phyloP scores from a whole-genome alignment of 1,284 basidiomycete species.

The Ustilago crameri region DNA sequence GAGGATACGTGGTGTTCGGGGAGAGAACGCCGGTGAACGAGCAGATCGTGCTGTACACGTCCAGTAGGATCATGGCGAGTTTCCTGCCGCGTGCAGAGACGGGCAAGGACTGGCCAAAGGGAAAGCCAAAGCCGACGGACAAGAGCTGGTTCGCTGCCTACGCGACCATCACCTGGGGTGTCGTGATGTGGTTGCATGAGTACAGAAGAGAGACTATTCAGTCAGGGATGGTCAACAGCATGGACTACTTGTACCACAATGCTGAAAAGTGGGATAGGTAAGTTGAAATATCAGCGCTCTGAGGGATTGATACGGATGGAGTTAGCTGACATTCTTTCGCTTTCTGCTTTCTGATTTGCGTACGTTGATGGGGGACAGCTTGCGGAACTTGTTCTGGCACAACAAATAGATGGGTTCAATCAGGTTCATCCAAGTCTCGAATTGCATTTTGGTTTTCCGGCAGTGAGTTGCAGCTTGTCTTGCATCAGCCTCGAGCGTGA shows the following conservation, averaged over 20 bases:
- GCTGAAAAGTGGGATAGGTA: constrained; percentile 65
- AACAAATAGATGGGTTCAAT: constrained; percentile 53
- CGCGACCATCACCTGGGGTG: constrained; percentile 90
- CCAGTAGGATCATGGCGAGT: constrained; percentile 59
- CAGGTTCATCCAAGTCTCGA: neutral
- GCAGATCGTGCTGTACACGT: constrained; percentile 90
- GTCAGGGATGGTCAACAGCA: constrained; percentile 80
- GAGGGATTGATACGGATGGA: neutral
- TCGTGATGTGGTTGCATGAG: constrained; percentile 96
- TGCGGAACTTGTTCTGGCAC: constrained; percentile 67
- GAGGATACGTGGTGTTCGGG: constrained; percentile 93
- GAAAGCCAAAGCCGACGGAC: constrained; percentile 70
- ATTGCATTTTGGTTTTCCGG: neutral
- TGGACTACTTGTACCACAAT: constrained; percentile 69
- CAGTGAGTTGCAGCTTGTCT: too few species aligned
- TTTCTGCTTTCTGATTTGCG: neutral
- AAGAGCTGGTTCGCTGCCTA: constrained; percentile 84
- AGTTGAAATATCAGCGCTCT: constrained; percentile 3
- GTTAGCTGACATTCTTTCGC: constrained; percentile 9
- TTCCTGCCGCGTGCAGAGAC: constrained; percentile 64
- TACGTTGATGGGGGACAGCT: constrained; percentile 17
- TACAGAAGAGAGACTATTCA: constrained; percentile 87
- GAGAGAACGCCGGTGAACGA: constrained; percentile 97
- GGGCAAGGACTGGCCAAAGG: constrained; percentile 53
- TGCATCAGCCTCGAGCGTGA: too few species aligned